Evolutionary conservation across 108 stramenopile species (phyloP).

Genomic region (Mediolabrus comicus): DNA sequence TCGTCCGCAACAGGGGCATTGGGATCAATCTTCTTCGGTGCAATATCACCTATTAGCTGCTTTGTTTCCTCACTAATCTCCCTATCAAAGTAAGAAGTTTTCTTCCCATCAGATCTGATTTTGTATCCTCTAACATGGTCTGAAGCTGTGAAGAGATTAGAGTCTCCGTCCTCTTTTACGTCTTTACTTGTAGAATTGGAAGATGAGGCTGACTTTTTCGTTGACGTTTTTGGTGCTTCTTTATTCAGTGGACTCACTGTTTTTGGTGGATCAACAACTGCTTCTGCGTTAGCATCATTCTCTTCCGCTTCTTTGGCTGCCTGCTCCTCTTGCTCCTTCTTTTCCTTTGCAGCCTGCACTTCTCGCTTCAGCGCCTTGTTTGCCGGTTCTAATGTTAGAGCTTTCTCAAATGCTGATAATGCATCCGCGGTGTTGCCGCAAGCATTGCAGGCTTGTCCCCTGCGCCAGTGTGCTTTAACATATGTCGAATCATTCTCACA

Average conservation of each 20-base stretch:
- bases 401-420: conserved; percentile 53
- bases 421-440: conserved; percentile 50
- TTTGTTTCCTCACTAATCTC: conserved; percentile 93
- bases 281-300: conserved; percentile 1
- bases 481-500: conserved; percentile 55
- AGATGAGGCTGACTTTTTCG: conserved; percentile 5
- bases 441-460: conserved; percentile 56
- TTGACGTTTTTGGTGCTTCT: conserved; percentile 1
- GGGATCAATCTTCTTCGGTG: conserved; percentile 84
- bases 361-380: conserved; percentile 74
- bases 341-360: conserved; percentile 38
- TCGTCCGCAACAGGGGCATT: conserved; percentile 21
- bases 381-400: conserved; percentile 53
- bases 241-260: conserved; percentile 5
- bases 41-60: conserved; percentile 92
- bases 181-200: conserved; percentile 3
- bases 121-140: conserved; percentile 94
- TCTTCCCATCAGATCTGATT: conserved; percentile 89
- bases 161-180: conserved; percentile 11
- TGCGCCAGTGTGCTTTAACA: conserved; percentile 75
- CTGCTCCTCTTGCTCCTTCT: conserved; percentile 53
- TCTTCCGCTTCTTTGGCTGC: not conserved
- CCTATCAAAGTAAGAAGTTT: conserved; percentile 95
- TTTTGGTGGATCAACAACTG: not conserved
- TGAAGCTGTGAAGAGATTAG: conserved; percentile 61